phyloP scores from a whole-genome alignment of 768 basidiomycete genomes.

The Suillus alpinus region DNA sequence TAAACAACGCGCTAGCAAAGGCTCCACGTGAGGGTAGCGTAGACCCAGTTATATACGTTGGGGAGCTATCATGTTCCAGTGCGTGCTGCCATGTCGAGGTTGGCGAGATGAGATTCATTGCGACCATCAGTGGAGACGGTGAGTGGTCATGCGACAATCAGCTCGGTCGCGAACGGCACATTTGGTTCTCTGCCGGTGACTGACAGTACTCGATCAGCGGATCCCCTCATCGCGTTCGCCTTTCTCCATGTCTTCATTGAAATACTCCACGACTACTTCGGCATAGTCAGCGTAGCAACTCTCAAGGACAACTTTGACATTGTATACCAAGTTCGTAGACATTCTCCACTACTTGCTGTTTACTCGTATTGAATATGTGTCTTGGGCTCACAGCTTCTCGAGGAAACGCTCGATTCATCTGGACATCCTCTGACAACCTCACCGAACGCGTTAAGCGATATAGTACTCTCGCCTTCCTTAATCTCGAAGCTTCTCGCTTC shows the following conservation, averaged over 20 bases:
- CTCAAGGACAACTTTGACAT: slow-evolving; percentile 93
- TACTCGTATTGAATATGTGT: neutral
- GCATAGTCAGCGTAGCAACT: slow-evolving; percentile 72
- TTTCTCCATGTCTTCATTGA: slow-evolving; percentile 85
- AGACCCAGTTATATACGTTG: slow-evolving; percentile 74
- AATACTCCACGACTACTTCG: slow-evolving; percentile 84
- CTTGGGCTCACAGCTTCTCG: slow-evolving; percentile 62
- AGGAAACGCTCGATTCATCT: slow-evolving; percentile 92
- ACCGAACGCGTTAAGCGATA: slow-evolving; percentile 85
- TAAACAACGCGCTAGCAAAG: slow-evolving; percentile 69
- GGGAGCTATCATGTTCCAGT: slow-evolving; percentile 45
- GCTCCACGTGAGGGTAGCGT: slow-evolving; percentile 51
- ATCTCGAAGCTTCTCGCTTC: slow-evolving; percentile 64
- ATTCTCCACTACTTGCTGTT: neutral
- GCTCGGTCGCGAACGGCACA: neutral
- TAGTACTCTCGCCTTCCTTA: slow-evolving; percentile 88
- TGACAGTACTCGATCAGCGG: slow-evolving; percentile 48
- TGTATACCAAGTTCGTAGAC: slow-evolving; percentile 76
- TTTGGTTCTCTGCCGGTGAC: neutral
- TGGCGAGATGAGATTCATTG: slow-evolving; percentile 74
- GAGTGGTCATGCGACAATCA: slow-evolving; percentile 29
- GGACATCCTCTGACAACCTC: slow-evolving; percentile 92
- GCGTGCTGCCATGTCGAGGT: slow-evolving; percentile 82
- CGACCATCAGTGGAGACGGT: slow-evolving; percentile 85
- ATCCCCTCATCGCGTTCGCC: slow-evolving; percentile 86